A percentile compares a stretch with the other conserved stretches of the same genome.
These are phyloP conservation scores for Setaria italica DNA, from an alignment of 202 grass and related monocot genomes.

Conservation along the genomic window DNA sequence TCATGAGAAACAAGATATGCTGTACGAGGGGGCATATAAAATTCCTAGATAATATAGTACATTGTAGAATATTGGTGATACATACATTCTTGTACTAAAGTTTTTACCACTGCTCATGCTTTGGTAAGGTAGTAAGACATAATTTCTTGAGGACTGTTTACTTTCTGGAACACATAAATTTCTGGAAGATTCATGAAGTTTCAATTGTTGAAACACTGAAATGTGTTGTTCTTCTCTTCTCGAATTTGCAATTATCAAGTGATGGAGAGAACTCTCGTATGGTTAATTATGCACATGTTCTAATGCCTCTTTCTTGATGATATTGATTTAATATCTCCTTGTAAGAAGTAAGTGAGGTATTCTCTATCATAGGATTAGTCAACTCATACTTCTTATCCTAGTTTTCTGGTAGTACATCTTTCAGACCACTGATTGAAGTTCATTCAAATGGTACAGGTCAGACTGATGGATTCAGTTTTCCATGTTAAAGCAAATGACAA, in stretches of 20 bases:
- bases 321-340: constrained; percentile 1
- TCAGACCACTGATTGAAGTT: constrained; percentile 24
- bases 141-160: neutral
- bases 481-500: constrained; percentile 33
- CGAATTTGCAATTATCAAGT: neutral
- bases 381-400: neutral
- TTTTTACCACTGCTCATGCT: constrained; percentile 14
- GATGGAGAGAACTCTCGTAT: neutral
- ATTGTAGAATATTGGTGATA: neutral
- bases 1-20: constrained; percentile 3
- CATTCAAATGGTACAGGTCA: constrained; percentile 22
- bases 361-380: neutral
- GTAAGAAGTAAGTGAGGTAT: constrained; percentile 6
- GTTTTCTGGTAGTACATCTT: neutral
- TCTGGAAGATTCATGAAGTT: constrained; percentile 20
- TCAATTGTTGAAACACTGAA: neutral
- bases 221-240: neutral
- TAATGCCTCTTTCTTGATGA: neutral
- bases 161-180: neutral
- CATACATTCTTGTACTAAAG: neutral
- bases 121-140: neutral
- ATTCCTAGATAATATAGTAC: neutral
- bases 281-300: neutral
- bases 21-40: neutral
- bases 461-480: constrained; percentile 26